Evolutionary conservation across 345 rosid species (phyloP), one percentile per base, ranked within the genome.

Genomic region (Hirschfeldia incana): DNA sequence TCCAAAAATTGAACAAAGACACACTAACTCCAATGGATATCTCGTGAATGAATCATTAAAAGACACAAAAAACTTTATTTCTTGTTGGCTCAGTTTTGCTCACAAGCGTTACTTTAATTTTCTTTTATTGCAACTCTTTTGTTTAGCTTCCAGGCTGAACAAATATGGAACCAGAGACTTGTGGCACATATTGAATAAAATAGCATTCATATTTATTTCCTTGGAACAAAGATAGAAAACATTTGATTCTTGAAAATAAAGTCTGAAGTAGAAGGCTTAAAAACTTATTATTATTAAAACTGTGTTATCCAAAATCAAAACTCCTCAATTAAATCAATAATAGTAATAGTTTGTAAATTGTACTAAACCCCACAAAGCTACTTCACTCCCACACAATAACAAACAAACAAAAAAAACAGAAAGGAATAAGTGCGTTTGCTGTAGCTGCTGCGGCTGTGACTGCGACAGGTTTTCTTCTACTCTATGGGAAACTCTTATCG

Each of bases 401-500:
- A 59, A 10, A 53, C 2, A 42, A 46, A 2, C 32, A 29, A 42
- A 55, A 21, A 44, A 32, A 12, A 32, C 11, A 4, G 46, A 53
- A 39, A 12, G 57, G 34, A 61, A 65, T 63, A 73, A 21, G 9
- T 3, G 5, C 49, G 58, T 62, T 60, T 74, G 78, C 46, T 79
- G 21, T 49, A 68, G 78, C 34, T 79, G 57, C 5, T 51, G 46
- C 70, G 17, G 65, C 65, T 30, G 58, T 12, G 58, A 42, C 74
- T 68, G 69, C 65, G 65, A 30, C 64, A 11, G 65, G 70, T 44
- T 74, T 62, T 74, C 60, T 74, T 74, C 16, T 33, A 73, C 78
- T 73, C 62, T 67, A 69, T 46, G 74, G 9, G 74, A 74, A 74
- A 79, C 78, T 65, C 78, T 59, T 26, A 8, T 58, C 36, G 29